Conservation (phyloP, 2,329 filamentous ascomycete genomes). For the Podosphaera xanthii region DNA sequence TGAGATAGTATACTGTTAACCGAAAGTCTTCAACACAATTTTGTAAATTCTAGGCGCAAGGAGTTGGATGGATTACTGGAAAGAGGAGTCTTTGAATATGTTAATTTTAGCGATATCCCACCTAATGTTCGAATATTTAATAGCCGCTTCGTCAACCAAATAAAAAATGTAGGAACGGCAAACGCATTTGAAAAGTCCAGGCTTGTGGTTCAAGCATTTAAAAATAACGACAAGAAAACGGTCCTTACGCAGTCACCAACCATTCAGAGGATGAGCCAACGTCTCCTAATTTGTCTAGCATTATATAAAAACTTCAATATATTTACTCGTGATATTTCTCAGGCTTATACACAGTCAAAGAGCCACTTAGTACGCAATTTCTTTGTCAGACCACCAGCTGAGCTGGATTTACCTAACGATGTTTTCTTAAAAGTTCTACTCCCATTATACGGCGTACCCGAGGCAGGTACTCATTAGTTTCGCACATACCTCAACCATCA, state of each 20-base stretch:
- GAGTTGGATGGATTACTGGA: neutral
- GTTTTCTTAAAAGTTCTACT: neutral
- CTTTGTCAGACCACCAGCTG: neutral
- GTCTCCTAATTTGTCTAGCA: conserved; percentile 3
- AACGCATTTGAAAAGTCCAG: conserved; percentile 2
- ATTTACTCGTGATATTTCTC: neutral
- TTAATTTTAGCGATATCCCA: neutral
- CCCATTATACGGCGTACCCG: neutral
- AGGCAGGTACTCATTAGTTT: neutral
- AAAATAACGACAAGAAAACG: conserved; percentile 3
- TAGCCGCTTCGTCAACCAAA: conserved; percentile 4
- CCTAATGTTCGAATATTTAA: conserved; percentile 2
- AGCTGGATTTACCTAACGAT: neutral
- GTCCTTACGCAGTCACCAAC: conserved; percentile 5
- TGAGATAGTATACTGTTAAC: neutral
- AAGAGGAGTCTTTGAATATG: neutral
- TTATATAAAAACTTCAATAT: neutral
- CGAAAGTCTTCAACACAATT: neutral
- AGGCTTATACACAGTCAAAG: neutral
- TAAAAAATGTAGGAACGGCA: conserved; percentile 3
- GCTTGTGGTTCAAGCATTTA: conserved; percentile 3
- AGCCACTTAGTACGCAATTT: neutral
- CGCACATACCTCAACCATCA: neutral
- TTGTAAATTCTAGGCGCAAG: neutral
- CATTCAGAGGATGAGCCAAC: conserved; percentile 4